These are phyloP conservation scores for Colletotrichum sp. DNA, from an alignment of 2,329 filamentous ascomycete genomes.

Conservation along the genomic window DNA sequence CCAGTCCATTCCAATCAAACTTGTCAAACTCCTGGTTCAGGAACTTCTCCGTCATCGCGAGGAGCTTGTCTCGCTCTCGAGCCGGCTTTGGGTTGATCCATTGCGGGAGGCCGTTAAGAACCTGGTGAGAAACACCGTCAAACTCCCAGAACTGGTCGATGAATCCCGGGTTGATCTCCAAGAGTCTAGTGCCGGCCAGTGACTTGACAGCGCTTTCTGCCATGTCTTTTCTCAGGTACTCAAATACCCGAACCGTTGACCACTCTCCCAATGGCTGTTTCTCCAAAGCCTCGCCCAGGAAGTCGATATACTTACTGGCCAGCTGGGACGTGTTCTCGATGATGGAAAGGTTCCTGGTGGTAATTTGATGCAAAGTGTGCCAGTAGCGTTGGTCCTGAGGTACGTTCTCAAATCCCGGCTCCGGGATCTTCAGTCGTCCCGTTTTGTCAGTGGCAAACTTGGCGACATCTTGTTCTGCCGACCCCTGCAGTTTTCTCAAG, in stretches of 20 bases:
- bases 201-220: slow-evolving; percentile 23
- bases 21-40: slow-evolving; percentile 5
- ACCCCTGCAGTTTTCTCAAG: slow-evolving; percentile 5
- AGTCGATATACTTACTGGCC: slow-evolving; percentile 10
- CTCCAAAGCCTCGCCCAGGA: slow-evolving; percentile 19
- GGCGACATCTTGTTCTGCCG: slow-evolving; percentile 13
- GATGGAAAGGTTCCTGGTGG: slow-evolving; percentile 15
- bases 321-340: slow-evolving; percentile 5
- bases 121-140: slow-evolving; percentile 23
- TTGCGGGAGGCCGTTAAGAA: slow-evolving; percentile 27
- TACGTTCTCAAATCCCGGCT: slow-evolving; percentile 18
- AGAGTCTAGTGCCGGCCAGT: slow-evolving; percentile 26
- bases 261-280: slow-evolving; percentile 21
- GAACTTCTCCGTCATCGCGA: slow-evolving; percentile 6
- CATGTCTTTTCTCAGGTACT: slow-evolving; percentile 26
- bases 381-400: slow-evolving; percentile 26
- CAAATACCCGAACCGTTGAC: slow-evolving; percentile 22
- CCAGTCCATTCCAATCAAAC: slow-evolving; percentile 23
- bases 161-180: slow-evolving; percentile 29
- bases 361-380: slow-evolving; percentile 23
- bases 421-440: slow-evolving; percentile 20
- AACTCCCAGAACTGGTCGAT: slow-evolving; percentile 29
- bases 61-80: slow-evolving; percentile 21
- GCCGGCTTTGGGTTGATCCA: slow-evolving; percentile 25
- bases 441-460: slow-evolving; percentile 21